Conservation (phyloP, 257 asterid species). For the Solanum paucissectum region DNA sequence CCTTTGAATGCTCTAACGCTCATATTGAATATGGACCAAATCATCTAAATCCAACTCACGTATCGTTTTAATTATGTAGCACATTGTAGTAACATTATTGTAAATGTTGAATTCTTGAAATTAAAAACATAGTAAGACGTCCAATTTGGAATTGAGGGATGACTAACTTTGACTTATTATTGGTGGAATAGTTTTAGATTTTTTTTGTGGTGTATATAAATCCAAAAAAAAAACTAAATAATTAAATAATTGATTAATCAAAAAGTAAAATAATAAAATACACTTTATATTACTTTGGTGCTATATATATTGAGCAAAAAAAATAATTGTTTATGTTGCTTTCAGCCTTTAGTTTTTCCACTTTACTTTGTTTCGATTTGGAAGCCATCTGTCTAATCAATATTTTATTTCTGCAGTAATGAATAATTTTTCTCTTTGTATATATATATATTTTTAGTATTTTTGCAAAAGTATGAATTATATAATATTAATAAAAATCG, state of each 20-base stretch:
- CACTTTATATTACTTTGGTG: no score
- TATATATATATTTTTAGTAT: no score
- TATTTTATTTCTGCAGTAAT: neutral
- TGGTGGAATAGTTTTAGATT: neutral
- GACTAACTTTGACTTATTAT: neutral
- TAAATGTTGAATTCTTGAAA: neutral
- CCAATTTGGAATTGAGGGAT: neutral
- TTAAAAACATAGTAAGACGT: neutral
- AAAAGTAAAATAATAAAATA: neutral
- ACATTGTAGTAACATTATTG: neutral
- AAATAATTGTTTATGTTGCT: neutral
- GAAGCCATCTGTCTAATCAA: neutral
- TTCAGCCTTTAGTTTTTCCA: neutral
- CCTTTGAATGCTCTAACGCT: neutral
- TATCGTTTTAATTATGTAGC: neutral
- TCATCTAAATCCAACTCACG: neutral
- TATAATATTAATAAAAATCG: neutral
- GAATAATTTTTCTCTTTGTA: no score
- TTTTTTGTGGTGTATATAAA: neutral
- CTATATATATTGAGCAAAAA: neutral
- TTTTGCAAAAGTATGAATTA: neutral
- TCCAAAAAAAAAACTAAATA: neutral
- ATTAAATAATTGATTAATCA: neutral
- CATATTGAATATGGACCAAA: neutral
- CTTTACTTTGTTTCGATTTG: neutral